Evolutionary conservation across 2,329 filamentous ascomycete species (phyloP), one percentile per base, ranked within the genome.

Genomic region (Xylaria sp.): DNA sequence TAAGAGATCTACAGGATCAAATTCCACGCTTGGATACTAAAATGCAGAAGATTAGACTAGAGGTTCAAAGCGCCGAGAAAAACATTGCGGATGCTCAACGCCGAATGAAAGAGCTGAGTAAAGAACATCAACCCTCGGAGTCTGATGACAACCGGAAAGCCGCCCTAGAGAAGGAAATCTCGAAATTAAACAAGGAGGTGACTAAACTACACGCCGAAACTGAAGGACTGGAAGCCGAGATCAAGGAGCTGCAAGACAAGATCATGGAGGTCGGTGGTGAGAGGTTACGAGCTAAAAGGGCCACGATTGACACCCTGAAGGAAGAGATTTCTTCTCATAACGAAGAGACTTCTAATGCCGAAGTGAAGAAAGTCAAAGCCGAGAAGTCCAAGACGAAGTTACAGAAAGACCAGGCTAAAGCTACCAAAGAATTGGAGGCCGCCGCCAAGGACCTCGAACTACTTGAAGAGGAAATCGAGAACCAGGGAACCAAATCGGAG

Each of bases 201-300:
- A 88, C 92, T 67, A 92, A 91, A 75, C 86, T 99, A 9, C 93
- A 90, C 69, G 85, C 88, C 9, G 93, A 98, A 80, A 98, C 92
- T n/a, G 89, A 92, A 1, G 96, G 91, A 54, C 90, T 97, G 8
- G 96, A 99, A 78, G 90, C 91, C 30, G 96, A 98, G 80, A 98
- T 99, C 81, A 95, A 97, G 81, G 86, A 86, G 21, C 85, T 99
- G 1, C 95, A 99, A 78, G 91, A 96, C 85, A 97, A 94, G 84
- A 99, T 99, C 76, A 98, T 99, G 96, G 92, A 98, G 80, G 91
- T 97, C 71, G 96, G 96, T 77, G 96, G 96, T 81, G 94, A 98
- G 76, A 94, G 93, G 81, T 89, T 99, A 19, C 91, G 96, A 64
- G 88, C 91, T 19, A 95, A 99, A 78, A 94, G 96, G 74, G 90